Percentiles rank a stretch among this genome's conserved stretches.
These are phyloP conservation scores for Rhizopogon parksii DNA, from an alignment of 1,284 basidiomycete species.

Conservation along the genomic window DNA sequence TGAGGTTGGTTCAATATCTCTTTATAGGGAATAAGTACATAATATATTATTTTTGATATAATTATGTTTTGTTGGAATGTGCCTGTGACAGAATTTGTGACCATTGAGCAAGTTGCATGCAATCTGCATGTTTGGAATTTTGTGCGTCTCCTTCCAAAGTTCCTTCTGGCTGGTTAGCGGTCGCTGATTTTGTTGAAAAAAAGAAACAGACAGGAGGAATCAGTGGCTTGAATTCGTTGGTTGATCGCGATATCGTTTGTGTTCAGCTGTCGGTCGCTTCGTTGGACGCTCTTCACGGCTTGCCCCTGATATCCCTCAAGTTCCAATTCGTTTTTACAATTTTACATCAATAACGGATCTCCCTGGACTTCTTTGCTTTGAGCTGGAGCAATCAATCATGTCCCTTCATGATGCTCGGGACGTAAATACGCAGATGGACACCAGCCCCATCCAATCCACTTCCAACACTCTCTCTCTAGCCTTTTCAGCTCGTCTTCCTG, in stretches of 20 bases:
- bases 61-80: conserved; percentile 13
- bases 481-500: conserved; percentile 16
- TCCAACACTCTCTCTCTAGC: conserved; percentile 6
- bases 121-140: conserved; percentile 1
- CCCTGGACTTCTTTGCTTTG: conserved; percentile 3
- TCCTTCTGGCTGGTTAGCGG: too few relatives aligned
- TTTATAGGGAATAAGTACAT: conserved; percentile 20
- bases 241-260: background rate
- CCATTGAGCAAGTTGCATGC: conserved; percentile 9
- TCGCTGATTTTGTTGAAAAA: too few relatives aligned
- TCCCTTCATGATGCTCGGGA: conserved; percentile 14
- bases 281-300: background rate
- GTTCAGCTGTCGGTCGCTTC: background rate
- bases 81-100: conserved; percentile 33
- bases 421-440: conserved; percentile 16
- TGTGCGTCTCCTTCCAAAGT: background rate
- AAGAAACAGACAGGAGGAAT: too few relatives aligned
- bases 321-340: background rate
- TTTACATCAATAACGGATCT: conserved; percentile 2
- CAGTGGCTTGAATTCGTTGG: too few relatives aligned
- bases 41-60: conserved; percentile 21
- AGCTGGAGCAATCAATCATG: conserved; percentile 12
- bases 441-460: conserved; percentile 11
- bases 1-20: background rate
- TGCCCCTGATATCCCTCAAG: background rate